These are phyloP conservation scores for Lactuca saligna DNA, from an alignment of 129 eudicot genomes.

Conservation along the genomic window DNA sequence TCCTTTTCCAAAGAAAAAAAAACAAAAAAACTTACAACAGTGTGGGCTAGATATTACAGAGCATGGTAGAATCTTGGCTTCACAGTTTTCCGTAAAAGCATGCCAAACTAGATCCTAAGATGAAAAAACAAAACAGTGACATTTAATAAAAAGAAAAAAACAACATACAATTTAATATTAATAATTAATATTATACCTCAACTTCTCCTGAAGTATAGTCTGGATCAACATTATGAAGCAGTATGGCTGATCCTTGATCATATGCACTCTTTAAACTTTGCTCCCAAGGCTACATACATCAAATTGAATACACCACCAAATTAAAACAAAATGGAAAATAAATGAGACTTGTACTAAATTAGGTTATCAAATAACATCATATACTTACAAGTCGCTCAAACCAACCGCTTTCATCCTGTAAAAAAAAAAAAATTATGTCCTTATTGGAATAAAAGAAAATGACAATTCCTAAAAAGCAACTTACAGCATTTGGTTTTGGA, in stretches of 20 bases:
- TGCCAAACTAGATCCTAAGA: slow-evolving; percentile 74
- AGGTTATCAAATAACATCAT: not conserved
- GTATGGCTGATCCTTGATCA: slow-evolving; percentile 54
- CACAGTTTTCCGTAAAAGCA: slow-evolving; percentile 56
- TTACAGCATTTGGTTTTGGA: slow-evolving; percentile 58
- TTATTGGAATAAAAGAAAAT: not conserved
- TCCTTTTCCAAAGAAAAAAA: not conserved
- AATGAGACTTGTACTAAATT: not conserved
- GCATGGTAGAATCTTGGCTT: slow-evolving; percentile 64
- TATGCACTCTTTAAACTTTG: slow-evolving; percentile 48
- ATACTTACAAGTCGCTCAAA: slow-evolving; percentile 49
- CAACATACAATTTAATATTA: too few relatives aligned
- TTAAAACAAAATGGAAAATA: not conserved
- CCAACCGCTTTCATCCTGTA: slow-evolving; percentile 56
- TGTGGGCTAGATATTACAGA: slow-evolving; percentile 54
- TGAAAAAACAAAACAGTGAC: not conserved
- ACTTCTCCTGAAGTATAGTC: slow-evolving; percentile 65
- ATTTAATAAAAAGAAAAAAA: not conserved
- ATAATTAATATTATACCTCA: slow-evolving; percentile 43
- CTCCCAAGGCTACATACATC: slow-evolving; percentile 60
- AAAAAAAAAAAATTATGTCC: slow-evolving; percentile 13
- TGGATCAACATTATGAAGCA: slow-evolving; percentile 73
- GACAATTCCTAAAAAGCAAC: slow-evolving; percentile 31
- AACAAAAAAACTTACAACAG: slow-evolving; percentile 54
- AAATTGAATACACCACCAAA: slow-evolving; percentile 1